phyloP scores from a whole-genome alignment of 2,329 filamentous ascomycete species.

The Hymenoscyphus fructigenus region DNA sequence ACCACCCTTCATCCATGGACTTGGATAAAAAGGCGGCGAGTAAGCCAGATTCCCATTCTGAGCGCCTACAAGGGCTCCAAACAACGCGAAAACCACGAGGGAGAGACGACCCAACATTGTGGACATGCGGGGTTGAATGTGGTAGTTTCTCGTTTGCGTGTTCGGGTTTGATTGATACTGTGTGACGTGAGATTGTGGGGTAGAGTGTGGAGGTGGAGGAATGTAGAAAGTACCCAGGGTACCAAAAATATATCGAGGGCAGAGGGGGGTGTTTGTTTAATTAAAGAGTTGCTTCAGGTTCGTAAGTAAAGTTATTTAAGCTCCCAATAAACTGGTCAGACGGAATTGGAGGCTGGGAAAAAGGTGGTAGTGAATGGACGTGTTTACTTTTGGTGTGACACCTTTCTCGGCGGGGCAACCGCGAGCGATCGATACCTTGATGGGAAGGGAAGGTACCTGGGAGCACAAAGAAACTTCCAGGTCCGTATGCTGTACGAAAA shows the following conservation, averaged over 20 bases:
- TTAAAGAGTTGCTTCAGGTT: too few species aligned
- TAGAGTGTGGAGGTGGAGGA: too few species aligned
- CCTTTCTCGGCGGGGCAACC: not conserved
- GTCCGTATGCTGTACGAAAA: too few species aligned
- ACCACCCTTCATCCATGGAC: constrained; percentile 32
- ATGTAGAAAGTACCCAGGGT: too few species aligned
- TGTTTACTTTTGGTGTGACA: too few species aligned
- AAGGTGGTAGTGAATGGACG: not conserved
- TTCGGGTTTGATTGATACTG: too few species aligned
- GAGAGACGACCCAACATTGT: constrained; percentile 13
- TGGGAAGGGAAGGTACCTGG: not conserved
- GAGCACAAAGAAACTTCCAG: too few species aligned
- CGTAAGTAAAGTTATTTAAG: too few species aligned
- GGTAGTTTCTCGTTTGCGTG: not conserved
- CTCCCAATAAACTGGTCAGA: not conserved
- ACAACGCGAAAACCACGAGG: constrained; percentile 13
- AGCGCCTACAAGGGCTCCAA: not conserved
- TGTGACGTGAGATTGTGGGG: too few species aligned
- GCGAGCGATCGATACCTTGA: not conserved
- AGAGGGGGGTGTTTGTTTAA: too few species aligned
- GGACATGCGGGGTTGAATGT: not conserved
- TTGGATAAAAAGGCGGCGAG: constrained; percentile 32
- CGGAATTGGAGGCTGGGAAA: not conserved
- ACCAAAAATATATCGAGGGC: too few species aligned
- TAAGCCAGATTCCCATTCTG: constrained; percentile 5